phyloP scores from a whole-genome alignment of 2,329 filamentous ascomycete species.

The Trichoderma pleuroti region DNA sequence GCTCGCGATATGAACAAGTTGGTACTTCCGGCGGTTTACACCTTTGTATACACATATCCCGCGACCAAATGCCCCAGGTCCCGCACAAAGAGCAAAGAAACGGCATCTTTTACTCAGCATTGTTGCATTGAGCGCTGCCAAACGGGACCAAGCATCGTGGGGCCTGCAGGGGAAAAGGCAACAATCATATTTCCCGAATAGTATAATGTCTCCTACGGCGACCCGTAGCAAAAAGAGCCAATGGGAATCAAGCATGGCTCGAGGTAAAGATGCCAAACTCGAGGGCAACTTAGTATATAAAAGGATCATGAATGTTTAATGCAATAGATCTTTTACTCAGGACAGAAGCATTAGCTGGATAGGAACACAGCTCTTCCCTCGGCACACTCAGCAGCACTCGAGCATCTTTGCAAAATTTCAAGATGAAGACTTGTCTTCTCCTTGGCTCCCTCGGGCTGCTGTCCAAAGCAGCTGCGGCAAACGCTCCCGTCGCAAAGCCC shows the following conservation, averaged over 20 bases:
- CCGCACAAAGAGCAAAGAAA: neutral
- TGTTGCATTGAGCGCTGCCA: neutral
- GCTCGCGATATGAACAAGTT: neutral
- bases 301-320: neutral
- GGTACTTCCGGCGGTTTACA: neutral
- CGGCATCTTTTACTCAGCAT: neutral
- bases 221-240: neutral
- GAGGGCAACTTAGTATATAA: neutral
- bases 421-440: neutral
- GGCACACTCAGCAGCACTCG: neutral
- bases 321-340: neutral
- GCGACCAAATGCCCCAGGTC: neutral
- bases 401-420: neutral
- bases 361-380: neutral
- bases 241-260: neutral
- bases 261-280: no score
- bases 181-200: neutral
- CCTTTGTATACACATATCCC: neutral
- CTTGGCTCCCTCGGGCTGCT: neutral
- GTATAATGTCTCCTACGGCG: neutral
- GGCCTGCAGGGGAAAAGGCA: neutral
- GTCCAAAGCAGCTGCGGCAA: neutral
- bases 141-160: neutral
- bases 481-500: neutral
- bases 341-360: neutral